A percentile compares a stretch with the other conserved stretches of the same genome.
These are phyloP conservation scores for Penicillium sp. DNA, from an alignment of 2,329 filamentous ascomycete genomes.

Conservation along the genomic window DNA sequence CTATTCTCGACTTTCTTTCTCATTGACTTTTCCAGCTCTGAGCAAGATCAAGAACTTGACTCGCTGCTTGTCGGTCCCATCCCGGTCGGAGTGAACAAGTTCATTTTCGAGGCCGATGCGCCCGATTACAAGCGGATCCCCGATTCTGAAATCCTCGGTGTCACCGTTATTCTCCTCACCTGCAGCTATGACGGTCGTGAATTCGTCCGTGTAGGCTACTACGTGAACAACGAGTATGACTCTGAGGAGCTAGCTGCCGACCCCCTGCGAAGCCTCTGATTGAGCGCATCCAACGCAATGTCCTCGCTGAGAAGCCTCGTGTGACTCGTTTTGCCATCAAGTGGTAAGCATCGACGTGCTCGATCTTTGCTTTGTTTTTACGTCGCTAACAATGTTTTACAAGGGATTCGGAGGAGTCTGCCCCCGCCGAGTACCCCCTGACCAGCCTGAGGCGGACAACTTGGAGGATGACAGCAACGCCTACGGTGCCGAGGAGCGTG, in stretches of 20 bases:
- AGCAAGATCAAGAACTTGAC: conserved; percentile 98
- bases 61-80: conserved; percentile 95
- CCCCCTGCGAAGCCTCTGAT: conserved; percentile 88
- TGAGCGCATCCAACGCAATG: conserved; percentile 85
- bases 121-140: conserved; percentile 88
- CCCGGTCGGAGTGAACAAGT: conserved; percentile 96
- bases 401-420: conserved; percentile 97
- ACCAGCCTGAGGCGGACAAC: conserved; percentile 91
- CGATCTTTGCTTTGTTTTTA: not conserved
- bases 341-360: conserved; percentile 57
- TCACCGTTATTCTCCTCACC: conserved; percentile 92
- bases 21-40: conserved; percentile 58
- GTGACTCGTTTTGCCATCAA: conserved; percentile 98
- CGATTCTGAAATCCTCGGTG: conserved; percentile 88
- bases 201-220: conserved; percentile 97
- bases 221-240: conserved; percentile 99
- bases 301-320: conserved; percentile 92
- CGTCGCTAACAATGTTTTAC: conserved; percentile 14
- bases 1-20: conserved; percentile 3
- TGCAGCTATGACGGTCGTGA: conserved; percentile 95
- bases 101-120: conserved; percentile 91
- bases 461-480: conserved; percentile 74
- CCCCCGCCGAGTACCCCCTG: conserved; percentile 94
- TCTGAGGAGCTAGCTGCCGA: conserved; percentile 82
- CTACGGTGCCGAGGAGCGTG: conserved; percentile 86